A percentile compares a stretch with the other conserved stretches of the same genome.
Conservation (phyloP, 768 basidiomycete genomes). For the Psilocybe sp. region DNA sequence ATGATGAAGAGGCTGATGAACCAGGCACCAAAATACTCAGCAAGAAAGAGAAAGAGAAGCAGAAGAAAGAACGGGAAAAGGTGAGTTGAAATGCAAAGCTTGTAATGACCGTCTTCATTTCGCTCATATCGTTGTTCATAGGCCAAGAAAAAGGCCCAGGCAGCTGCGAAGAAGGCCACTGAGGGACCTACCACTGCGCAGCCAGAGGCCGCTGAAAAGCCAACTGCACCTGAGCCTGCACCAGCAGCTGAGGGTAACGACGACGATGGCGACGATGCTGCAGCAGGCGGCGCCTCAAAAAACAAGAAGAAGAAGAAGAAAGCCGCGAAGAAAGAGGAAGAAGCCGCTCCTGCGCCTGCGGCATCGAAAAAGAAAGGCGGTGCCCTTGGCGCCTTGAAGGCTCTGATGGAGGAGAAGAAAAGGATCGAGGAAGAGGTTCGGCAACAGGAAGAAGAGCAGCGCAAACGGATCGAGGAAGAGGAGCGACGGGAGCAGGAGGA, state of each 20-base stretch:
- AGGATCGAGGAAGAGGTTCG: conserved; percentile 82
- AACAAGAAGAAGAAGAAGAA: conserved; percentile 93
- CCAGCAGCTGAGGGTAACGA: conserved; percentile 53
- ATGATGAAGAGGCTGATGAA: conserved; percentile 54
- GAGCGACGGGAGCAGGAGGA: conserved; percentile 78
- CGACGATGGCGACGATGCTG: conserved; percentile 61
- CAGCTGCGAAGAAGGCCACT: conserved; percentile 72
- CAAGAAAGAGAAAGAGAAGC: conserved; percentile 95
- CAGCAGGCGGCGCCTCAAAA: conserved; percentile 22
- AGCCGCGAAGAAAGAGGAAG: conserved; percentile 63
- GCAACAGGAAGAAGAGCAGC: conserved; percentile 72
- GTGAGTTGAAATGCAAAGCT: conserved; percentile 33
- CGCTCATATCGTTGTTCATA: conserved; percentile 25
- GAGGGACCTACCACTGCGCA: conserved; percentile 27
- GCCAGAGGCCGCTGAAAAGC: conserved; percentile 20
- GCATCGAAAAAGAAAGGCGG: conserved; percentile 68
- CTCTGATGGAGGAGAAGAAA: conserved; percentile 91
- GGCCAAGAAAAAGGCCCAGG: conserved; percentile 95
- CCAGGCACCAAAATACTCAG: conserved; percentile 68
- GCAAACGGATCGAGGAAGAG: conserved; percentile 83
- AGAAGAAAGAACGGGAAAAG: conserved; percentile 98
- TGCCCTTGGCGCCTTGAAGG: conserved; percentile 76
- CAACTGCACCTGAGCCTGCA: conserved; percentile 29
- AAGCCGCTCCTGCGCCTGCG: conserved; percentile 40
- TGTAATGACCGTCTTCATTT: conserved; percentile 6